Base-by-base conservation (phyloP, 805 yeast genomes). In the Yueomyces sp. region DNA sequence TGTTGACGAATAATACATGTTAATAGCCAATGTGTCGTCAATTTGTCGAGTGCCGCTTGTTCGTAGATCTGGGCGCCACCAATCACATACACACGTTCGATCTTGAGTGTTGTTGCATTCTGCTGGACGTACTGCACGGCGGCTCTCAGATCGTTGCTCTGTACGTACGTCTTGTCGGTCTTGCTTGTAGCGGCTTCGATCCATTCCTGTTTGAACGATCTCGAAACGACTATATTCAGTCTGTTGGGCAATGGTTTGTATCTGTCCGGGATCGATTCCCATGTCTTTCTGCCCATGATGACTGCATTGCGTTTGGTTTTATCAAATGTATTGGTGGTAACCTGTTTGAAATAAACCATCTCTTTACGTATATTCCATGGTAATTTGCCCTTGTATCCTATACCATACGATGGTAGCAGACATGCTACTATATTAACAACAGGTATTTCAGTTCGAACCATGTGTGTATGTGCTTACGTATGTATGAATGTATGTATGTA, bases 241-340 rank as follows among this genome's bases (percentile, higher is more conserved):
- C 98, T 71, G 41, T 69, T 76, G 3, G 81, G 79, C 39, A 92
- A 68, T 0, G 98, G 98, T 48, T 95, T 69, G 64, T 86, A 92
- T 57, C 73, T 79, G 2, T 63, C 48, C 0, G 98, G 97, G 32
- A 92, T 88, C 5, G 95, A 84, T 32, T 87, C 92, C 95, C 96
- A 92, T 2, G 97, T 90, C 56, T 79, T 83, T 46, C 96, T 72
- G 11, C 98, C 98, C 98, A 92, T 92, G 3, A 92, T 71, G 11
- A 92, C 97, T 0, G 85, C 94, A 57, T 86, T 85, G 37, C 50
- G 55, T 47, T 62, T 64, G 1, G 46, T 45, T n/a, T 64, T 58
- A 29, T 69, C 60, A 6, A 50, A 51, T 0, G 63, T 60, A 6
- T 52, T 50, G 3, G 78, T 63, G 0, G 98, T 92, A 12, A 85